Evolutionary conservation across 805 yeast species (phyloP), one percentile per base, ranked within the genome.

Genomic region (Kazachstania kunashirensis): DNA sequence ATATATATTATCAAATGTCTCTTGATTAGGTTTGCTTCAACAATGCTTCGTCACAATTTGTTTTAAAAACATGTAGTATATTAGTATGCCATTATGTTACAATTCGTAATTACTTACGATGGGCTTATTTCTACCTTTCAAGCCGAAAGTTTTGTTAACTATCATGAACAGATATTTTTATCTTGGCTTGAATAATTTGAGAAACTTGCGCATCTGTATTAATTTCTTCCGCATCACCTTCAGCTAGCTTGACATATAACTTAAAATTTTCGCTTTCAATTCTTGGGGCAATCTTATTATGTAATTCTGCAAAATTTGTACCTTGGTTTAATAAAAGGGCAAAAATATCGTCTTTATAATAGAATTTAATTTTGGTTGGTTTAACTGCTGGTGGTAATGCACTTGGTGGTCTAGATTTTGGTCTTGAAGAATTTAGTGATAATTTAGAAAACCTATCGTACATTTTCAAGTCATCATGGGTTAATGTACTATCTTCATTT

Each of bases 301-400:
- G 67, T 40, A 77, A 51, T 39, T 73, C 80, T 24, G 58, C 62
- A 31, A 72, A 54, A 4, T 71, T 61, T 34, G 71, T 68, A 42
- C 62, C 65, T 11, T 64, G 50, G 23, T 76, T 75, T 26, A 77
- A 61, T 42, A 76, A 57, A 29, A 83, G 65, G 1, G 85, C 92
- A 63, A 82, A 83, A 12, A 83, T 83, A 52, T 83, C 94, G 49
- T 81, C 92, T 40, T 77, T 78, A 50, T 75, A 81, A 54, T 78
- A 83, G 50, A 83, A 80, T 55, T 83, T 83, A 35, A 82, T 72
- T 55, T 83, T 83, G 2, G 53, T 49, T 3, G 61, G 44, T 39
- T 57, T 52, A 37, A 36, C 42, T 15, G 49, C 52, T 31, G 59
- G 54, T 18, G 47, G 42, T 14, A 38, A 23, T 12, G 47, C 45